phyloP scores from a whole-genome alignment of 2,329 filamentous ascomycete species.

The Cercospora sp. region DNA sequence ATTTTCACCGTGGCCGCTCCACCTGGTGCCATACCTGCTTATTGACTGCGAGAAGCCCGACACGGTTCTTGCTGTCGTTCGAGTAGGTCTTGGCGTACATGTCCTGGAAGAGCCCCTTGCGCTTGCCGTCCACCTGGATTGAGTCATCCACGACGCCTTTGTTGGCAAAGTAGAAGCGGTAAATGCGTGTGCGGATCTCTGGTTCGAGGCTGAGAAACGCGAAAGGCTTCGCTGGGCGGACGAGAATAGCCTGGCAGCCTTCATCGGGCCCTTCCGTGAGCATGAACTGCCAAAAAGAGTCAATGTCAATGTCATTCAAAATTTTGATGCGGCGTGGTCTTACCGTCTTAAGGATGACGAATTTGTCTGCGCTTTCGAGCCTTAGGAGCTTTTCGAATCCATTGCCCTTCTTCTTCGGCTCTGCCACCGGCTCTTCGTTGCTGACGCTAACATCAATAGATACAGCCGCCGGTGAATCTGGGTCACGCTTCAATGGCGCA shows the following conservation, averaged over 20 bases:
- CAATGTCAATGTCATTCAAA: constrained; percentile 8
- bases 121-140: constrained; percentile 38
- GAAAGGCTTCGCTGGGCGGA: constrained; percentile 41
- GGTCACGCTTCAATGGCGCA: constrained; percentile 23
- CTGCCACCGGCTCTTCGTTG: constrained; percentile 27
- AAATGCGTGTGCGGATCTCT: constrained; percentile 36
- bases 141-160: constrained; percentile 29
- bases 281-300: constrained; percentile 23
- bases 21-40: constrained; percentile 34
- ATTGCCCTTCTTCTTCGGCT: constrained; percentile 25
- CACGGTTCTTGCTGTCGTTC: constrained; percentile 36
- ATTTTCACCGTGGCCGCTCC: not conserved
- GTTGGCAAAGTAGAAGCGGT: constrained; percentile 36
- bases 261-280: constrained; percentile 37
- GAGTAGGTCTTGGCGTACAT: constrained; percentile 38
- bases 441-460: constrained; percentile 34
- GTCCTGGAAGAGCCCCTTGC: constrained; percentile 28
- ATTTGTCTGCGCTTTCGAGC: constrained; percentile 36
- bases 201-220: constrained; percentile 36
- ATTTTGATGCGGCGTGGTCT: constrained; percentile 19
- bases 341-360: constrained; percentile 39
- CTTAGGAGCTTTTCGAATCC: constrained; percentile 36
- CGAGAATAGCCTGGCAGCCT: constrained; percentile 40
- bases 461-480: constrained; percentile 17
- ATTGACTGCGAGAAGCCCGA: constrained; percentile 38